phyloP scores from a whole-genome alignment of 345 rosid genomes.

The Lumnitzera racemosa region DNA sequence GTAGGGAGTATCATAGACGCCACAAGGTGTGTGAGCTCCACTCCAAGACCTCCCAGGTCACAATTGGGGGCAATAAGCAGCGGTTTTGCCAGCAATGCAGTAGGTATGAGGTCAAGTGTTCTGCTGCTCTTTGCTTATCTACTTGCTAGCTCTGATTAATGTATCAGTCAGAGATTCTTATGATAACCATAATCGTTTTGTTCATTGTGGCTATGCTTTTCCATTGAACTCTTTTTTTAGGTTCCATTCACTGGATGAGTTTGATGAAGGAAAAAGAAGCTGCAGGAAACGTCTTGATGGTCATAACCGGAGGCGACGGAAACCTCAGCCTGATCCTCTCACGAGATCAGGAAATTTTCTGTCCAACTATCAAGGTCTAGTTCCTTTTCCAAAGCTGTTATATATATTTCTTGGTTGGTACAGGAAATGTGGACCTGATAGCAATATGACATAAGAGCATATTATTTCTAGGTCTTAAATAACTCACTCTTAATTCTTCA shows the following conservation, averaged over 20 bases:
- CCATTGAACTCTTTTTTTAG: slow-evolving; percentile 13
- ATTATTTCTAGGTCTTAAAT: no score
- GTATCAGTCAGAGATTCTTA: no score
- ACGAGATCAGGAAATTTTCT: slow-evolving; percentile 21
- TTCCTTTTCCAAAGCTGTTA: not conserved
- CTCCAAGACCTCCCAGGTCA: slow-evolving; percentile 71
- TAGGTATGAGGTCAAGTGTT: slow-evolving; percentile 35
- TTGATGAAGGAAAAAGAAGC: slow-evolving; percentile 55
- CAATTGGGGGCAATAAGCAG: slow-evolving; percentile 54
- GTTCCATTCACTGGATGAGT: slow-evolving; percentile 48
- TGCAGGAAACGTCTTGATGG: slow-evolving; percentile 59
- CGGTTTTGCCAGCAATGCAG: slow-evolving; percentile 96
- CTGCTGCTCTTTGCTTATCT: not conserved
- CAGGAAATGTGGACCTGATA: no score
- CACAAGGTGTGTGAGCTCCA: slow-evolving; percentile 91
- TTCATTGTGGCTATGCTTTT: not conserved
- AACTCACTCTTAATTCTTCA: no score
- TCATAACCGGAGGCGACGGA: slow-evolving; percentile 43
- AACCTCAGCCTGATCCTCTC: slow-evolving; percentile 39
- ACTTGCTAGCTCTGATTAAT: no score
- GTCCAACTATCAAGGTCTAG: slow-evolving; percentile 34
- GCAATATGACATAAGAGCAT: no score
- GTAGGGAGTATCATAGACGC: slow-evolving; percentile 74
- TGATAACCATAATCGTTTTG: not conserved
- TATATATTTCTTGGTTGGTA: not conserved